Percentiles rank a stretch among this genome's conserved stretches.
Conservation (phyloP, 345 rosid species). For the Heritiera littoralis region DNA sequence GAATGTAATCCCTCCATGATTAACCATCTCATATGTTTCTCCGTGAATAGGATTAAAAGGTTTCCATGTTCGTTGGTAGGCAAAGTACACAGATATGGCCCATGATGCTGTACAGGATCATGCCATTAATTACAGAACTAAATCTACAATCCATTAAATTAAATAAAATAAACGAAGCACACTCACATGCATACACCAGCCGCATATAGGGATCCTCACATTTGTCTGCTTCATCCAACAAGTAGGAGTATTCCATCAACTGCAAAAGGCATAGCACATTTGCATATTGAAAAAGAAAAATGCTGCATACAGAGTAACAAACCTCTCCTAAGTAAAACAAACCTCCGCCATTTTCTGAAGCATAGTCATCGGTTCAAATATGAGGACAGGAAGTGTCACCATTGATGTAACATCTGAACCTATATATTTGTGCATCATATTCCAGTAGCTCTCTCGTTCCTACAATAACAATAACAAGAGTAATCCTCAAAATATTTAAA, state of each 20-base stretch:
- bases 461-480: slow-evolving; percentile 14
- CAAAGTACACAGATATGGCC: slow-evolving; percentile 85
- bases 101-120: slow-evolving; percentile 60
- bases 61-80: slow-evolving; percentile 87
- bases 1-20: slow-evolving; percentile 76
- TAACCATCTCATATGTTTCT: slow-evolving; percentile 80
- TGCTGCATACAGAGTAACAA: background rate
- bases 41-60: slow-evolving; percentile 98
- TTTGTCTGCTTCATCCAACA: slow-evolving; percentile 83
- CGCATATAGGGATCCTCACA: slow-evolving; percentile 89
- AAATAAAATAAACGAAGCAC: background rate
- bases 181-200: slow-evolving; percentile 78
- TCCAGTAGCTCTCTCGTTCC: slow-evolving; percentile 93
- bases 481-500: background rate
- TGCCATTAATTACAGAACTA: slow-evolving; percentile 15
- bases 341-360: slow-evolving; percentile 97
- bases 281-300: slow-evolving; percentile 16
- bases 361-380: slow-evolving; percentile 97
- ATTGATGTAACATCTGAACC: slow-evolving; percentile 88
- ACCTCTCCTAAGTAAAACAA: slow-evolving; percentile 1
- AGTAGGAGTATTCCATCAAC: slow-evolving; percentile 87
- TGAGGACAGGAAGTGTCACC: slow-evolving; percentile 93
- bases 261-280: slow-evolving; percentile 29
- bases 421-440: slow-evolving; percentile 88
- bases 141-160: background rate